A percentile compares a stretch with the other conserved stretches of the same genome.
Evolutionary conservation across 768 basidiomycete genomes (phyloP).

Genomic region (Serpula lacrymans): DNA sequence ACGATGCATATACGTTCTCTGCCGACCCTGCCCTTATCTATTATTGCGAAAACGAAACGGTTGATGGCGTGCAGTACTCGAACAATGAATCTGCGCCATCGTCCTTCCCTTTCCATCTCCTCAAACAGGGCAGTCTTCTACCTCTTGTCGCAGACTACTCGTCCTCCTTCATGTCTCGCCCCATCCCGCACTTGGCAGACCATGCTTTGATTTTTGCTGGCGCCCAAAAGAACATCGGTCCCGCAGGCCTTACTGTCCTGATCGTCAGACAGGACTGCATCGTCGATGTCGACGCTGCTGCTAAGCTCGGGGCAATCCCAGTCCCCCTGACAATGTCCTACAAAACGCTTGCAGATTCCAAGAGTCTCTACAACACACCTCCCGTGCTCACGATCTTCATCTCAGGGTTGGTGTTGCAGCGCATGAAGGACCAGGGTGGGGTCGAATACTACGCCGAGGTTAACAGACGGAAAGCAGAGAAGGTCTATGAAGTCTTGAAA

Average conservation of each 20-base stretch:
- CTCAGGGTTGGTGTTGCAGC: conserved; percentile 76
- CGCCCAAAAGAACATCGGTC: conserved; percentile 97
- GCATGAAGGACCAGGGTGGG: conserved; percentile 64
- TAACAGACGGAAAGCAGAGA: conserved; percentile 71
- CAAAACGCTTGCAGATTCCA: conserved; percentile 73
- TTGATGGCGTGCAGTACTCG: conserved; percentile 90
- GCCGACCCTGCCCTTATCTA: conserved; percentile 85
- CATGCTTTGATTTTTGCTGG: conserved; percentile 96
- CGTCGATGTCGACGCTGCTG: conserved; percentile 82
- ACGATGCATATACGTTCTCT: conserved; percentile 71
- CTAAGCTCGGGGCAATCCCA: conserved; percentile 64
- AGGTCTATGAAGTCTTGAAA: conserved; percentile 70
- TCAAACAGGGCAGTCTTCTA: conserved; percentile 52
- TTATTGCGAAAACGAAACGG: conserved; percentile 99
- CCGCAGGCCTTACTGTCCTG: conserved; percentile 87
- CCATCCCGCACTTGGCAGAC: conserved; percentile 81
- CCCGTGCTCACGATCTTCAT: conserved; percentile 91
- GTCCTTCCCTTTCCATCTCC: conserved; percentile 80
- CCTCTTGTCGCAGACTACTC: conserved; percentile 95
- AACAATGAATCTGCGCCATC: conserved; percentile 47
- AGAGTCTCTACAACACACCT: conserved; percentile 90
- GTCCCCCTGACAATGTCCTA: conserved; percentile 82
- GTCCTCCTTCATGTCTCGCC: conserved; percentile 94
- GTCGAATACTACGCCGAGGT: conserved; percentile 58
- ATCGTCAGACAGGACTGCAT: conserved; percentile 95